These are phyloP conservation scores for Ustilago trichophora DNA, from an alignment of 1,284 basidiomycete species.

Conservation along the genomic window DNA sequence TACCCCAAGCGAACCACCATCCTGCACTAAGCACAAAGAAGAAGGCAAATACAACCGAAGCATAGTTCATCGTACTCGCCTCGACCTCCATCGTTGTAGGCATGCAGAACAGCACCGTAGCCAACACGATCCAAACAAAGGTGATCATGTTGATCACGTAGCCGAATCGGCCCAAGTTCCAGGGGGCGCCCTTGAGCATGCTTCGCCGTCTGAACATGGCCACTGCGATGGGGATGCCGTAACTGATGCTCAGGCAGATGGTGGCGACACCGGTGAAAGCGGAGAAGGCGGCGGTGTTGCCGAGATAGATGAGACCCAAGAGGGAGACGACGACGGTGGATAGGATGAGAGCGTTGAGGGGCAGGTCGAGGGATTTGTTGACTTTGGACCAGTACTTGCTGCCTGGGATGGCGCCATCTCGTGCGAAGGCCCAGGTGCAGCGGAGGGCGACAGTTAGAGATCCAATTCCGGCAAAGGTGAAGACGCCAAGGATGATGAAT, in stretches of 20 bases:
- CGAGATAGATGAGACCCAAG: slow-evolving; percentile 66
- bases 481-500: slow-evolving; percentile 69
- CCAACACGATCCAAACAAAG: slow-evolving; percentile 68
- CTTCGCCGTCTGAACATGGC: slow-evolving; percentile 65
- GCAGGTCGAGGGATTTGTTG: slow-evolving; percentile 67
- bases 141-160: slow-evolving; percentile 66
- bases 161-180: slow-evolving; percentile 68
- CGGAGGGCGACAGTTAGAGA: slow-evolving; percentile 69
- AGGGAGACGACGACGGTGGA: slow-evolving; percentile 67
- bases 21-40: slow-evolving; percentile 44
- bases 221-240: slow-evolving; percentile 68
- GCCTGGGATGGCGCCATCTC: slow-evolving; percentile 69
- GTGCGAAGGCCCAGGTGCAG: slow-evolving; percentile 69
- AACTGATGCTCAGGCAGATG: slow-evolving; percentile 60
- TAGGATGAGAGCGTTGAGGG: slow-evolving; percentile 68
- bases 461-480: slow-evolving; percentile 69
- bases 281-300: slow-evolving; percentile 50
- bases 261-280: slow-evolving; percentile 58
- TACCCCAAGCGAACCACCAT: slow-evolving; percentile 48
- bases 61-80: slow-evolving; percentile 67
- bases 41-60: slow-evolving; percentile 49
- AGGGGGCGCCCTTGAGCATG: slow-evolving; percentile 67
- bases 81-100: slow-evolving; percentile 67
- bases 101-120: slow-evolving; percentile 69
- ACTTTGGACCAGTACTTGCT: slow-evolving; percentile 67